Evolutionary conservation across 805 yeast genomes (phyloP).

Genomic region (Hanseniaspora occidentalis): DNA sequence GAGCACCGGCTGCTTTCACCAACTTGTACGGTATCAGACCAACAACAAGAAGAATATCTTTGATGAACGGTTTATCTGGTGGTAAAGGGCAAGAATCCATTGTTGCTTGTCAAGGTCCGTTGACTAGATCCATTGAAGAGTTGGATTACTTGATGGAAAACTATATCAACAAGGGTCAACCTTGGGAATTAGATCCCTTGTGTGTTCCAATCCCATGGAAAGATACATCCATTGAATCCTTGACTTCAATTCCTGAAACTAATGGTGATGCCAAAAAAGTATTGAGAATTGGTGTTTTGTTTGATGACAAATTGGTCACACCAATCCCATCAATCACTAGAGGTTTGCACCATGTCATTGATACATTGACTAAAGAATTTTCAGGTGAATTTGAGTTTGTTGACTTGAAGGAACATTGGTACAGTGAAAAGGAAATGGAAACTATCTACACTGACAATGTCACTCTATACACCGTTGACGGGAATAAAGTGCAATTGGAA

Average conservation of each 20-base stretch:
- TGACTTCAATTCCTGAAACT: constrained; percentile 13
- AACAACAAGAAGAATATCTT: constrained; percentile 40
- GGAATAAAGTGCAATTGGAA: constrained; percentile 44
- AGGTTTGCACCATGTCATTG: constrained; percentile 40
- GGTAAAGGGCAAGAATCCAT: constrained; percentile 57
- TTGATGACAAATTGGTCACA: constrained; percentile 51
- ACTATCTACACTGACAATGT: constrained; percentile 10
- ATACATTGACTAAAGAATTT: constrained; percentile 38
- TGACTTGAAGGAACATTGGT: constrained; percentile 20
- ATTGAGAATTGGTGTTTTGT: constrained; percentile 49
- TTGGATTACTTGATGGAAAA: constrained; percentile 54
- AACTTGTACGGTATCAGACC: constrained; percentile 57
- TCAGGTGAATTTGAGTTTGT: constrained; percentile 48
- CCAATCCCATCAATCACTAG: constrained; percentile 56
- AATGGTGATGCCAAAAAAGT: constrained; percentile 13
- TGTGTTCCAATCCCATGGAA: constrained; percentile 30
- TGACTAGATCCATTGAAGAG: constrained; percentile 53
- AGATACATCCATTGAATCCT: constrained; percentile 10
- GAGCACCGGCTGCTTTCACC: constrained; percentile 55
- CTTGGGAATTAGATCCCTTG: constrained; percentile 39
- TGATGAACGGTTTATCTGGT: constrained; percentile 32
- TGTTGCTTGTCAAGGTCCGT: constrained; percentile 55
- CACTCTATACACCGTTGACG: constrained; percentile 50
- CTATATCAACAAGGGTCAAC: constrained; percentile 49
- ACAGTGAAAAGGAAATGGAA: constrained; percentile 14